Conservation (phyloP, 2,329 filamentous ascomycete genomes). For the Fusarium sp. region DNA sequence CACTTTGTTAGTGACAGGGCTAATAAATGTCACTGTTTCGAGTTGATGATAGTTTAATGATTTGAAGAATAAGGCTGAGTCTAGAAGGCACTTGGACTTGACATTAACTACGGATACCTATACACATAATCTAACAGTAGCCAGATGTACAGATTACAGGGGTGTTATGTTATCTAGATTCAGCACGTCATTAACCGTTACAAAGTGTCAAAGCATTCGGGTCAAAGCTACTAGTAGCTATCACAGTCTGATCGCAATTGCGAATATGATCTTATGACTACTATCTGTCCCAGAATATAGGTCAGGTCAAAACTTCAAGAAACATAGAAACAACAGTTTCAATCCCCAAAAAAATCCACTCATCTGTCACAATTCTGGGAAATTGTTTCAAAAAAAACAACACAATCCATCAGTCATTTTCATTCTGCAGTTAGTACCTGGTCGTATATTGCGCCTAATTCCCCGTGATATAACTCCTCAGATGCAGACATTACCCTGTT, state of each 20-base stretch:
- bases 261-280: not conserved
- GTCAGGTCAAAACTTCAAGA: not conserved
- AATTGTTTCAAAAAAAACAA: not conserved
- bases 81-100: not conserved
- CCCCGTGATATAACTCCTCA: constrained; percentile 7
- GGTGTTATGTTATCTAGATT: not conserved
- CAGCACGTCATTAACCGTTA: not conserved
- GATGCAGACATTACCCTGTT: not conserved
- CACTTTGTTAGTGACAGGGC: not conserved
- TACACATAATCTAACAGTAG: not conserved
- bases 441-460: constrained; percentile 25
- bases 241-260: not conserved
- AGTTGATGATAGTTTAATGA: not conserved
- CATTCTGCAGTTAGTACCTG: constrained; percentile 3
- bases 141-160: not conserved
- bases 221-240: not conserved
- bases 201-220: not conserved
- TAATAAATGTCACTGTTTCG: constrained; percentile 21
- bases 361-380: not conserved
- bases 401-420: not conserved
- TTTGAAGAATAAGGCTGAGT: constrained; percentile 21
- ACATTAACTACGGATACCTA: not conserved
- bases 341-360: not conserved
- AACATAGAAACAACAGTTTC: not conserved
- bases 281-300: not conserved